A percentile compares a stretch with the other conserved stretches of the same genome.
Evolutionary conservation across 805 yeast species (phyloP).

Genomic region (Huiozyma sinensis): DNA sequence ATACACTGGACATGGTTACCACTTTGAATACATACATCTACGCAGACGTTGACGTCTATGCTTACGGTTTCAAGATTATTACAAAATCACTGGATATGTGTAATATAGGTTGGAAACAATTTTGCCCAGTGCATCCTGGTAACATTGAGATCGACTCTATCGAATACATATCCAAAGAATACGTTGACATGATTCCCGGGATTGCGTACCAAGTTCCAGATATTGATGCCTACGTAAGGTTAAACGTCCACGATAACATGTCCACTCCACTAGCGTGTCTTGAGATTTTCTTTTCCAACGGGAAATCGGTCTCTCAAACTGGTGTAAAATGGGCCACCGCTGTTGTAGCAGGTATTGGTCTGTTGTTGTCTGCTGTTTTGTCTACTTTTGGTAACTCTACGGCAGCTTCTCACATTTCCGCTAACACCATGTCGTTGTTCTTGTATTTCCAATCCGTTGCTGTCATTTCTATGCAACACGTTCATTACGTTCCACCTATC

Average conservation of each 20-base stretch:
- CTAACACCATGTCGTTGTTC: constrained; percentile 77
- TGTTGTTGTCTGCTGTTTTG: constrained; percentile 66
- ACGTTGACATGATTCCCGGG: constrained; percentile 60
- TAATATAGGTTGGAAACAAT: constrained; percentile 60
- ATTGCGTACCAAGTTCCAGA: constrained; percentile 83
- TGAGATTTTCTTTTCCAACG: constrained; percentile 64
- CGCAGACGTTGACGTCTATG: constrained; percentile 72
- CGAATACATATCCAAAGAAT: constrained; percentile 43
- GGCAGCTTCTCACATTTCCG: constrained; percentile 86
- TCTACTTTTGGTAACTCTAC: constrained; percentile 83
- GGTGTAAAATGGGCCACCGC: constrained; percentile 95
- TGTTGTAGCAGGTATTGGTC: constrained; percentile 75
- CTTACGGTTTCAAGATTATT: constrained; percentile 76
- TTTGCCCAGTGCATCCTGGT: constrained; percentile 85
- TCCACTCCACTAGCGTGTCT: constrained; percentile 55
- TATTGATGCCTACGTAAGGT: constrained; percentile 67
- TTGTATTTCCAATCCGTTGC: constrained; percentile 85
- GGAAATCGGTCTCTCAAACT: constrained; percentile 69
- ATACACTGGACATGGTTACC: constrained; percentile 60
- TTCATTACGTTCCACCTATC: constrained; percentile 83
- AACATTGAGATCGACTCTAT: constrained; percentile 64
- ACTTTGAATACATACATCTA: constrained; percentile 54
- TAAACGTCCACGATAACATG: constrained; percentile 36
- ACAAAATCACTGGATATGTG: constrained; percentile 53
- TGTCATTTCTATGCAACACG: constrained; percentile 75